Evolutionary conservation across 139 green algal genomes (phyloP), one percentile per base, ranked within the genome.

Genomic region (Micractinium conductrix): DNA sequence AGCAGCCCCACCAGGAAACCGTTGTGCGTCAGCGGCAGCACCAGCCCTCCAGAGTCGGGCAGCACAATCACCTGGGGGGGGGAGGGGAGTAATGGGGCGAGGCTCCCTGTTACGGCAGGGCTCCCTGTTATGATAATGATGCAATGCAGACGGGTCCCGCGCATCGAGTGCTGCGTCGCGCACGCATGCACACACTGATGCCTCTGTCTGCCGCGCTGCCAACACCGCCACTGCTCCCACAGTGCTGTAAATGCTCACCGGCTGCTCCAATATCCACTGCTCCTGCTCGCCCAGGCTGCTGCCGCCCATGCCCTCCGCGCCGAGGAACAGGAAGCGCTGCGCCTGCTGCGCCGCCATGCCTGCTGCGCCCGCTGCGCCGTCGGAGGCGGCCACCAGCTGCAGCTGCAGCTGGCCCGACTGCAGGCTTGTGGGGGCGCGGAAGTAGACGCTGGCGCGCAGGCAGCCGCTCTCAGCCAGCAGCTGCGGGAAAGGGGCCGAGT

Each of bases 1-100:
- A 95, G 65, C 50, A 95, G 78, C 3, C 92, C 92, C 35, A 95
- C 88, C 38, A 95, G 83, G 69, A 93, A 90, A 6, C 44, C 55
- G 4, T 74, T 63, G 30, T 92, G 85, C 2, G 86, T 81, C 63
- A 95, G 79, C 1, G 92, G 92, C 60, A 95, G 84, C 44, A 95
- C 92, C 37, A 95, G 81, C 28, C 87, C 79, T 7, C 88, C 86
- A 42, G 78, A 88, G 78, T 82, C 84, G 14, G 92, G 92, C 78
- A 95, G 88, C n/a, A 91, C 84, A 48, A 95, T 82, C 55, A 95
- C n/a, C n/a, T n/a, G n/a, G n/a, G n/a, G n/a, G n/a, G n/a, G n/a
- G n/a, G n/a, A n/a, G n/a, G n/a, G n/a, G n/a, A n/a, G n/a, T n/a
- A n/a, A n/a, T n/a, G n/a, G n/a, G n/a, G n/a, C n/a, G n/a, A n/a